A percentile compares a stretch with the other conserved stretches of the same genome.
Conservation (phyloP, 306 rosid genomes). For the Trichosanthes cucumerina region DNA sequence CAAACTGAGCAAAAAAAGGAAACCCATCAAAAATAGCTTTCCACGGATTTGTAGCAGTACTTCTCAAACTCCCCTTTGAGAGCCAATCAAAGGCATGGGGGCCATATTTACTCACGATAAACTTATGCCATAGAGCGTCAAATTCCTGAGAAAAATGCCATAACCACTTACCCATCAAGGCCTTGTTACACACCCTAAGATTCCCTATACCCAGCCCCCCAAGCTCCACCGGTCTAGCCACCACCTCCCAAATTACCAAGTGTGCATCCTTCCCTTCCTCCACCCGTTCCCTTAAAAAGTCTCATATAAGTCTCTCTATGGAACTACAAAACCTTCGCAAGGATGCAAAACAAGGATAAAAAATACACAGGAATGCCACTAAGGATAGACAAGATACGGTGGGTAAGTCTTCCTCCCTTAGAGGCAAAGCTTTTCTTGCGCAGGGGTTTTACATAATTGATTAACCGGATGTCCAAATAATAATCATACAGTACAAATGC, state of each 20-base stretch:
- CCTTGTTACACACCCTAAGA: background rate
- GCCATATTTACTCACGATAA: background rate
- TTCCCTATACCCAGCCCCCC: background rate
- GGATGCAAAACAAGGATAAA: background rate
- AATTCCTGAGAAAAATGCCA: background rate
- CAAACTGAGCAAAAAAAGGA: background rate
- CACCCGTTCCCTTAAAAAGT: background rate
- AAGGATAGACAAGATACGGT: no score
- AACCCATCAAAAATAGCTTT: background rate
- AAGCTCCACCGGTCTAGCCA: background rate
- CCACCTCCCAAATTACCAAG: background rate
- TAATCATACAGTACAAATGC: background rate
- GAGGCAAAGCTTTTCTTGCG: no score
- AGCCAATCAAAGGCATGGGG: background rate
- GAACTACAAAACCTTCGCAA: background rate
- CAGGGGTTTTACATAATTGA: background rate
- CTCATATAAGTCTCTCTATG: background rate
- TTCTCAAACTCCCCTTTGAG: background rate
- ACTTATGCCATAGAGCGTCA: no score
- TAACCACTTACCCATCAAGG: background rate
- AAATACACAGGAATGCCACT: no score
- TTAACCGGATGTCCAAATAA: background rate
- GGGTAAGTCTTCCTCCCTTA: no score
- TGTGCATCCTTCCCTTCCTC: background rate
- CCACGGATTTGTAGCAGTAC: background rate